phyloP scores from a whole-genome alignment of 345 rosid species.

The Eutrema heterophyllum region DNA sequence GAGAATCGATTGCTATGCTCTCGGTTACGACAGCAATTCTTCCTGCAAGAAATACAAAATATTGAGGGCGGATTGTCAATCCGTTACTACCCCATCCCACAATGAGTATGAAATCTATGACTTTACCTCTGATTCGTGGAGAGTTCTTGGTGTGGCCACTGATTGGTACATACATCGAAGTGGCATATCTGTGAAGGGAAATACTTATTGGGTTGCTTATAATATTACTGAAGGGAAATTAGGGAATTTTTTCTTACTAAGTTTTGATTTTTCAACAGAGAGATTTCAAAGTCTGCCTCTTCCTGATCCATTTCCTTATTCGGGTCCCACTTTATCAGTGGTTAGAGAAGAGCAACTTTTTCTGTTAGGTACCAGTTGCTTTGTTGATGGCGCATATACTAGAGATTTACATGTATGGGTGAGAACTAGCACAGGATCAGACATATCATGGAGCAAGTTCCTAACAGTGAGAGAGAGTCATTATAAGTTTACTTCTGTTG shows the following conservation, averaged over 20 bases:
- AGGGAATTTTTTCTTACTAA: background rate
- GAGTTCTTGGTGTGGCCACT: background rate
- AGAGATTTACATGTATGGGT: background rate
- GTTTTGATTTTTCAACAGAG: slow-evolving; percentile 5
- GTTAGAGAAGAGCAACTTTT: background rate
- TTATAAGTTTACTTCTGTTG: no score
- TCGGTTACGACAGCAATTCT: background rate
- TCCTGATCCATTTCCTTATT: background rate
- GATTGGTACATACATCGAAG: background rate
- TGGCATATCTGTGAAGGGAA: background rate
- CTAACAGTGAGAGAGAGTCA: background rate
- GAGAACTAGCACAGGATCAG: background rate
- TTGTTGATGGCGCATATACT: no score
- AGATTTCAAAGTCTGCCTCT: background rate
- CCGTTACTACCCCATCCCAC: no score
- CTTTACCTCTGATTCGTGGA: background rate
- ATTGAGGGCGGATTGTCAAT: background rate
- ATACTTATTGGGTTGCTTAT: background rate
- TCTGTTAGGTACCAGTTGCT: no score
- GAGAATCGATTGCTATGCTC: background rate
- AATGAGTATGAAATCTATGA: background rate
- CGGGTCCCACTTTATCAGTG: background rate
- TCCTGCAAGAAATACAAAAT: background rate
- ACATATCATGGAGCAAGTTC: background rate
- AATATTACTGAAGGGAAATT: background rate